Base-by-base conservation (phyloP, 169 alveolate genomes). In the Blepharisma undulans region DNA sequence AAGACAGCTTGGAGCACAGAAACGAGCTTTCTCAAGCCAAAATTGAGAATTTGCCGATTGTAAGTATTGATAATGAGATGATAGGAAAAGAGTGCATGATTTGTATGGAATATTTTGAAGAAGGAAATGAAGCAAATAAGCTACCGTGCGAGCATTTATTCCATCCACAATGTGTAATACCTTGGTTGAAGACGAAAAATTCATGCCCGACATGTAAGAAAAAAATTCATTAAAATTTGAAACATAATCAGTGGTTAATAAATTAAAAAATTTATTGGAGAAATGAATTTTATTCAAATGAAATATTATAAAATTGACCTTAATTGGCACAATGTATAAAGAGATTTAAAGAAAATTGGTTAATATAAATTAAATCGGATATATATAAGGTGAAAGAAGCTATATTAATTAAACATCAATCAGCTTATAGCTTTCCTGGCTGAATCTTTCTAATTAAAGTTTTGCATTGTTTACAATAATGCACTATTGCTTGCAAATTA, bases 101-200 rank as follows among this genome's bases (percentile, higher is more conserved):
- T 29, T 79, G 87, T 79, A 25, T 29, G 61, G 87, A 79, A n/a
- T 22, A 22, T 79, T 22, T 30, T 29, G 61, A 79, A 2, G 14
- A 27, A 79, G 87, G 87, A 21, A 27, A 30, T 34, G 87, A 27
- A n/a, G 66, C 66, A 5, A 48, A 48, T 48, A 81, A 76, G 74
- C 71, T 92, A 22, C 95, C 93, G 22, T 92, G 95, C 78, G 92
- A 90, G 71, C 95, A 92, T 86, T 77, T 80, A 91, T 92, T 92
- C 60, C 95, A 92, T 86, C 82, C 78, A 61, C 88, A 84, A n/a
- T 92, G 95, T 74, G 88, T 89, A 25, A 77, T 90, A 33, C 77
- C 85, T 61, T 92, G 95, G 95, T 76, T 92, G 84, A 72, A 88
- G 48, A 85, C 84, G 27, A 92, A 89, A 80, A 92, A 92, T 85